Conservation (phyloP, 352 stramenopile genomes). For the Blastocystis sp. region DNA sequence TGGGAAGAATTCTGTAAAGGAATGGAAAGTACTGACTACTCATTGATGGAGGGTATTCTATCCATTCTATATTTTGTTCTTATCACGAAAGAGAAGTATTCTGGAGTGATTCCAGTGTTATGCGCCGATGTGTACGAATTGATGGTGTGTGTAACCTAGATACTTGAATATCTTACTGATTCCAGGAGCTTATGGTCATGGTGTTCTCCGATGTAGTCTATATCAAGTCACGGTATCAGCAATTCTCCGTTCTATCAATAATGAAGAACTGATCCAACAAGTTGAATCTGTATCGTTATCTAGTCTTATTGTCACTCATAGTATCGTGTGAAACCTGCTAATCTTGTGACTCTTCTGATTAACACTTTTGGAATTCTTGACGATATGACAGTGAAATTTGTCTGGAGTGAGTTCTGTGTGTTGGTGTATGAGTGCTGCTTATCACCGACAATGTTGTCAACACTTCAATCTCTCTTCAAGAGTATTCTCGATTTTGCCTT, state of each 20-base stretch:
- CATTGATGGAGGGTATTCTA: slow-evolving; percentile 17
- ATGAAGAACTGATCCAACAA: slow-evolving; percentile 26
- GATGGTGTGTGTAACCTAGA: not conserved
- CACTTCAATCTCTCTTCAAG: not conserved
- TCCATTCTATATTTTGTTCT: slow-evolving; percentile 48
- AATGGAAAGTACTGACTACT: not conserved
- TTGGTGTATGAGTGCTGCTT: slow-evolving; percentile 51
- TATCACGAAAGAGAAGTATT: slow-evolving; percentile 64
- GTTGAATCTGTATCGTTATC: not conserved
- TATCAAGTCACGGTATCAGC: slow-evolving; percentile 27
- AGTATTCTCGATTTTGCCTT: not conserved
- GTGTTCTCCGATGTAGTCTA: slow-evolving; percentile 33
- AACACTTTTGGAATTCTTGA: slow-evolving; percentile 32
- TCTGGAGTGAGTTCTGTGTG: slow-evolving; percentile 32
- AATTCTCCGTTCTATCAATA: slow-evolving; percentile 54
- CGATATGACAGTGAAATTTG: slow-evolving; percentile 55
- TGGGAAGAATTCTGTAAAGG: not conserved
- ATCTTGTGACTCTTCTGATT: not conserved
- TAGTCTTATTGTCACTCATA: not conserved
- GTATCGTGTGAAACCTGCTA: slow-evolving; percentile 3
- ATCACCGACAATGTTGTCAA: not conserved
- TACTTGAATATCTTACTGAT: slow-evolving; percentile 31
- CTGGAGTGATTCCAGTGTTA: slow-evolving; percentile 29
- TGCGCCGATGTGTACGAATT: not conserved
- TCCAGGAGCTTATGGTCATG: slow-evolving; percentile 47